Base-by-base conservation (phyloP, 2,329 filamentous ascomycete genomes). In the Cladosporium austrohemisphaericum region DNA sequence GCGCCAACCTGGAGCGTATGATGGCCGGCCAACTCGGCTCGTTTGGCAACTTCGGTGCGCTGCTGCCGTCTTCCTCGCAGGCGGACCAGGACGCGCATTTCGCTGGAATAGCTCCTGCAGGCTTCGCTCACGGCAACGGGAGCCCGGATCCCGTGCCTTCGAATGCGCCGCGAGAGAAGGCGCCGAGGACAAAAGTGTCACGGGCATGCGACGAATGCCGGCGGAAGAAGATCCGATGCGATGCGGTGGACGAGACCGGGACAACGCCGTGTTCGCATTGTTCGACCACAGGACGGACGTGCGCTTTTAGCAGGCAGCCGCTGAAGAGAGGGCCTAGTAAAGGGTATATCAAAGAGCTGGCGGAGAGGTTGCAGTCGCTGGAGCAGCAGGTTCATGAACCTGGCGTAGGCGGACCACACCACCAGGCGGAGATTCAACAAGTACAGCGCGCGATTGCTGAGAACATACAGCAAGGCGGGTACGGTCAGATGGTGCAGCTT, bases 291-390 rank as follows among this genome's bases (percentile, higher is more conserved):
- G 79, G 80, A n/a, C 79, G 83, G n/a, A 74, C 76, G 18, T 95
- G 90, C 68, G 78, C 90, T 16, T 95, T 95, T 64, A 94, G 87
- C 67, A 80, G 90, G 43, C 84, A 93, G 47, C 89, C 88, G 1
- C 88, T 93, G 76, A 95, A 67, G 59, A 52, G 65, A 32, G 89
- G 90, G 1, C 89, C 90, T 2, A 93, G 86, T 64, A 95, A 95
- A 78, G 90, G 90, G 13, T 95, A 95, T 60, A 95, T 95, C 66
- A 95, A 94, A 65, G 89, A 95, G 66, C 78, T 95, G 18, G 88
- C 89, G 19, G 89, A 95, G 63, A 78, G 90, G 20, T 82, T 95
- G 52, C 83, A 91, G 60, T 84, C 80, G 35, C 84, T 95, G 37
- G 90, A 95, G 65, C 86, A 84, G 56, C 86, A 88, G 63, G 81